A percentile compares a stretch with the other conserved stretches of the same genome.
Evolutionary conservation across 345 rosid species (phyloP).

Genomic region (Diplotaxis tenuifolia): DNA sequence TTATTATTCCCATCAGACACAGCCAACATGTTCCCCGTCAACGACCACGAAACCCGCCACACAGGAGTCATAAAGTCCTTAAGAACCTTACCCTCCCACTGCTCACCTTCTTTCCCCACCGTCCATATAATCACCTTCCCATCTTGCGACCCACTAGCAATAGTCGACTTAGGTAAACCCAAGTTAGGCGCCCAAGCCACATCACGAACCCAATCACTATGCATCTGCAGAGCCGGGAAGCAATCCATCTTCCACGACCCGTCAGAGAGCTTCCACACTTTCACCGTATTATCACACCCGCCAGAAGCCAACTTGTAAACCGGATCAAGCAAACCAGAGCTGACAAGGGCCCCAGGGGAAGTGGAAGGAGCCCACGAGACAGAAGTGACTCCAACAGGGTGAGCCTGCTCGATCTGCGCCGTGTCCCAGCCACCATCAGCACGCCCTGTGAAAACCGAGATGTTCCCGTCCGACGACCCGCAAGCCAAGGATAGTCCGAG

Average conservation of each 20-base stretch:
- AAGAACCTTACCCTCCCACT: slow-evolving; percentile 62
- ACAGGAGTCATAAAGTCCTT: slow-evolving; percentile 64
- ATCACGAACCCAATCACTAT: slow-evolving; percentile 65
- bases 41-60: slow-evolving; percentile 67
- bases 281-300: slow-evolving; percentile 61
- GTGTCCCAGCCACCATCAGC: slow-evolving; percentile 68
- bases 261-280: slow-evolving; percentile 58
- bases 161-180: slow-evolving; percentile 67
- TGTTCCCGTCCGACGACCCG: slow-evolving; percentile 67
- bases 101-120: slow-evolving; percentile 55
- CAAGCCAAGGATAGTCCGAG: slow-evolving; percentile 64
- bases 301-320: slow-evolving; percentile 66
- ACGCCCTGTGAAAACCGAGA: slow-evolving; percentile 57
- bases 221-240: slow-evolving; percentile 59
- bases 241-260: slow-evolving; percentile 69
- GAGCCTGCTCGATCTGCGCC: slow-evolving; percentile 58
- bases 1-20: slow-evolving; percentile 61
- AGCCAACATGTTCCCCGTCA: slow-evolving; percentile 60
- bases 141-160: slow-evolving; percentile 68
- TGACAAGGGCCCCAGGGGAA: slow-evolving; percentile 55
- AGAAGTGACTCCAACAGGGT: slow-evolving; percentile 65
- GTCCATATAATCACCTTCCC: slow-evolving; percentile 67
- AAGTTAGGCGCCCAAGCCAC: slow-evolving; percentile 79
- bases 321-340: slow-evolving; percentile 50
- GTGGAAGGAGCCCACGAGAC: slow-evolving; percentile 69